Evolutionary conservation across 345 rosid species (phyloP).

Genomic region (Eucalyptus sp.): DNA sequence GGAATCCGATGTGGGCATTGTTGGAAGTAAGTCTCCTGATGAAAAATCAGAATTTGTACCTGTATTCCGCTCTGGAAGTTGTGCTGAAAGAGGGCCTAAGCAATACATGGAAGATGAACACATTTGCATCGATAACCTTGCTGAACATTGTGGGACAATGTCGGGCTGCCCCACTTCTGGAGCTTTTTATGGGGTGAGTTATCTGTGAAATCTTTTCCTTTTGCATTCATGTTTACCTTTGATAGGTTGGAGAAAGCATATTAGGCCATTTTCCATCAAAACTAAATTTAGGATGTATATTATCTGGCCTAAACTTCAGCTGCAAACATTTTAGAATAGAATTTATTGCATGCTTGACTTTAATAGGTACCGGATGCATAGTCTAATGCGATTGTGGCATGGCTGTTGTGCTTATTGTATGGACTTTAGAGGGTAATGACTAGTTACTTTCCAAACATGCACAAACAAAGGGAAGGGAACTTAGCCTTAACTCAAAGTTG

Average conservation of each 20-base stretch:
- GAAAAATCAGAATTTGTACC: constrained; percentile 48
- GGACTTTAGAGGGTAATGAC: background rate
- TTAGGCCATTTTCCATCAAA: background rate
- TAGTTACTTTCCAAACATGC: background rate
- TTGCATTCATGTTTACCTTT: background rate
- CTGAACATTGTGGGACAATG: constrained; percentile 35
- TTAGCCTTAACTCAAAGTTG: background rate
- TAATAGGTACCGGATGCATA: background rate
- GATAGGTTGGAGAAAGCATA: background rate
- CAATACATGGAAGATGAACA: constrained; percentile 94
- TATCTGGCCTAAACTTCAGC: background rate
- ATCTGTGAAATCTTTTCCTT: background rate
- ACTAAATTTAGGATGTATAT: background rate
- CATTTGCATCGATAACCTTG: constrained; percentile 76
- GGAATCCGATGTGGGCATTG: constrained; percentile 52
- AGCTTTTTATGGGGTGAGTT: constrained; percentile 93
- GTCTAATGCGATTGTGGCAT: background rate
- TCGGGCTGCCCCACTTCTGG: constrained; percentile 48
- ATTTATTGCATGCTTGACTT: background rate
- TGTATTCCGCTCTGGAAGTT: constrained; percentile 75
- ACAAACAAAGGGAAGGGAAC: background rate
- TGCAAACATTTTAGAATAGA: background rate
- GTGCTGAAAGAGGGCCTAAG: constrained; percentile 89
- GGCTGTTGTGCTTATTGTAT: background rate
- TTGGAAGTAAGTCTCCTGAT: constrained; percentile 36